Conservation (phyloP, 768 basidiomycete species). For the Astraeus odoratus region DNA sequence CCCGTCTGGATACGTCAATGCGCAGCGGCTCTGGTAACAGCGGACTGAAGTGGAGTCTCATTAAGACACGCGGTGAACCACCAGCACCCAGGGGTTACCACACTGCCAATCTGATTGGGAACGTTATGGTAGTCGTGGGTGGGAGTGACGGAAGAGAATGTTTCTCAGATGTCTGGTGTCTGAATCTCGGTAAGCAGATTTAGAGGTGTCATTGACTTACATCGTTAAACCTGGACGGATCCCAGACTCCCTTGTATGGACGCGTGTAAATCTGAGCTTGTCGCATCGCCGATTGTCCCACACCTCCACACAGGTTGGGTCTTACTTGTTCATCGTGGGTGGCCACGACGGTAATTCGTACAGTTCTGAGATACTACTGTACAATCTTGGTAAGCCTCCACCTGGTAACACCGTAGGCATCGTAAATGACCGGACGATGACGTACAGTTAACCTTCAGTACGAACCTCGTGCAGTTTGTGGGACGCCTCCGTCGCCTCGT, state of each 20-base stretch:
- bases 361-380: slow-evolving; percentile 65
- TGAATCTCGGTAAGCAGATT: slow-evolving; percentile 69
- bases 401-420: neutral
- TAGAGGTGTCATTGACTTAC: neutral
- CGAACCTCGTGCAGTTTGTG: slow-evolving; percentile 63
- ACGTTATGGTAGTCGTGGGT: slow-evolving; percentile 83
- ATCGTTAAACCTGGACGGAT: neutral
- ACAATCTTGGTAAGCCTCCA: slow-evolving; percentile 67
- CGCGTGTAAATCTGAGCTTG: slow-evolving; percentile 15
- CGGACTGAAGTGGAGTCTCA: slow-evolving; percentile 50
- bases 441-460: slow-evolving; percentile 75
- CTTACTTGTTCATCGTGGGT: slow-evolving; percentile 83
- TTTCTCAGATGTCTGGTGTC: slow-evolving; percentile 82
- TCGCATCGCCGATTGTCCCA: slow-evolving; percentile 68
- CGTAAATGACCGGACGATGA: slow-evolving; percentile 2
- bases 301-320: slow-evolving; percentile 84
- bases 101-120: slow-evolving; percentile 79
- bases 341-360: slow-evolving; percentile 83
- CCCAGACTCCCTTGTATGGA: slow-evolving; percentile 25
- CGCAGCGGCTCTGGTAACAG: slow-evolving; percentile 6
- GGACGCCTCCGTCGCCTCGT: slow-evolving; percentile 62
- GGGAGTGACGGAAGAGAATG: slow-evolving; percentile 88
- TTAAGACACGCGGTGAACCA: slow-evolving; percentile 48
- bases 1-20: slow-evolving; percentile 27
- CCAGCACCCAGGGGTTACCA: slow-evolving; percentile 81